Evolutionary conservation across 2,329 filamentous ascomycete genomes (phyloP), one percentile per base, ranked within the genome.

Genomic region (Fusarium lyarnte): DNA sequence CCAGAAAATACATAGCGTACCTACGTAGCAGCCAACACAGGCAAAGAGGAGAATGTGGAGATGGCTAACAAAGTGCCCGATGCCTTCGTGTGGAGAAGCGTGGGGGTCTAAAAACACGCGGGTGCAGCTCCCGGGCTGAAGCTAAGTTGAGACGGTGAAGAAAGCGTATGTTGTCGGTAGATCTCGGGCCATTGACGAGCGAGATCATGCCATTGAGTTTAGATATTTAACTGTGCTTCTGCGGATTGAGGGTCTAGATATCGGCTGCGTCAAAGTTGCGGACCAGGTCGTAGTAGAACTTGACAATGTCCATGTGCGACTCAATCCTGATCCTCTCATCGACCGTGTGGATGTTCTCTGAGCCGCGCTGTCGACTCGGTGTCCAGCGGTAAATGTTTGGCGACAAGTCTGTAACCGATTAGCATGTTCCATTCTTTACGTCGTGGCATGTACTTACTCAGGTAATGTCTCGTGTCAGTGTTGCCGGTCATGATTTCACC

Each of bases 401-500:
- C 6, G 75, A 78, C 19, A 81, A 76, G 36, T 78, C 80, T 81
- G 27, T 2, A 45, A 5, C 2, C 16, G 19, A 25, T 72, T 43
- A 71, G 69, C 5, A 55, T 19, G 27, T 6, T 19, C 17, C 19
- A 41, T 29, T 8, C 27, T 29, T 39, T 4, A 6, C 2, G 16
- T 27, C 9, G 39, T 13, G 11, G n/a, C 12, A 1, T 7, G 11
- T 2, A 74, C 78, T 78, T 72, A 80, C 82, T 79, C 25, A 82
- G 76, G 52, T 84, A 84, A 63, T 84, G 83, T n/a, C 81, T 75
- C 1, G 82, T 84, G 38, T 84, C 83, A 0, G 83, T 85, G 68
- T 85, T 85, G 10, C 82, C 83, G 8, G 79, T 83, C 83, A 85
- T 84, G 61, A 81, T 81, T 59, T 81, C 78, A 0, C 85, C 85